These are phyloP conservation scores for Hura crepitans DNA, from an alignment of 441 rosid genomes.

Conservation along the genomic window DNA sequence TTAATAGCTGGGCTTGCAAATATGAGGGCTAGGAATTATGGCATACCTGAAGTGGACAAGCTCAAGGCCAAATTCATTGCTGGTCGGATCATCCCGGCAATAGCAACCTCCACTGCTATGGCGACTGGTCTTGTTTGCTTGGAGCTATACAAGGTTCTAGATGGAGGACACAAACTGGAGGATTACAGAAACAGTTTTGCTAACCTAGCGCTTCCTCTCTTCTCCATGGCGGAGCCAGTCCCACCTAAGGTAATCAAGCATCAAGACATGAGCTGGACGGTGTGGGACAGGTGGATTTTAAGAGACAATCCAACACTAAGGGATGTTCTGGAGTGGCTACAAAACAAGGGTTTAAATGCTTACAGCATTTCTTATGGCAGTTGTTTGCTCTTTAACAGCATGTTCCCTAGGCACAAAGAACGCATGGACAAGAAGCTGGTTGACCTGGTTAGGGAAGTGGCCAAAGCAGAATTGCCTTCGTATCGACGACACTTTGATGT, in stretches of 20 bases:
- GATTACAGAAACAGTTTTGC: slow-evolving; percentile 88
- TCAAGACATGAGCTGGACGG: slow-evolving; percentile 77
- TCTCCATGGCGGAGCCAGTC: slow-evolving; percentile 88
- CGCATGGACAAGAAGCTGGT: slow-evolving; percentile 80
- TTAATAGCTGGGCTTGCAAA: slow-evolving; percentile 80
- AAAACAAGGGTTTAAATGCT: slow-evolving; percentile 61
- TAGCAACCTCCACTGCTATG: slow-evolving; percentile 89
- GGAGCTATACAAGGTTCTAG: slow-evolving; percentile 80
- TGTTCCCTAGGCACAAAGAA: slow-evolving; percentile 72
- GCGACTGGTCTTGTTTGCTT: slow-evolving; percentile 87
- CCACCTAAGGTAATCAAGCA: slow-evolving; percentile 75
- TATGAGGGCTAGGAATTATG: slow-evolving; percentile 91
- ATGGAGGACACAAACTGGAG: slow-evolving; percentile 65
- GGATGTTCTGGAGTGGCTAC: slow-evolving; percentile 73
- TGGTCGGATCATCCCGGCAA: slow-evolving; percentile 87
- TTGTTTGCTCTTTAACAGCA: slow-evolving; percentile 67
- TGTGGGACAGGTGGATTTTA: slow-evolving; percentile 83
- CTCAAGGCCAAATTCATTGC: slow-evolving; percentile 89
- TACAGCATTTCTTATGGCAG: slow-evolving; percentile 82
- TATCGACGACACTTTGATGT: slow-evolving; percentile 64
- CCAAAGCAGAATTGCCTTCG: slow-evolving; percentile 65
- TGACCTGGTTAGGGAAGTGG: slow-evolving; percentile 75
- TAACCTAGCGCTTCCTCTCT: slow-evolving; percentile 73
- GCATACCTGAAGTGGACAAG: slow-evolving; percentile 86
- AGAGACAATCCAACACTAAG: slow-evolving; percentile 64